Base-by-base conservation (phyloP, 768 basidiomycete genomes). In the Boletus rufocinnamomeus region DNA sequence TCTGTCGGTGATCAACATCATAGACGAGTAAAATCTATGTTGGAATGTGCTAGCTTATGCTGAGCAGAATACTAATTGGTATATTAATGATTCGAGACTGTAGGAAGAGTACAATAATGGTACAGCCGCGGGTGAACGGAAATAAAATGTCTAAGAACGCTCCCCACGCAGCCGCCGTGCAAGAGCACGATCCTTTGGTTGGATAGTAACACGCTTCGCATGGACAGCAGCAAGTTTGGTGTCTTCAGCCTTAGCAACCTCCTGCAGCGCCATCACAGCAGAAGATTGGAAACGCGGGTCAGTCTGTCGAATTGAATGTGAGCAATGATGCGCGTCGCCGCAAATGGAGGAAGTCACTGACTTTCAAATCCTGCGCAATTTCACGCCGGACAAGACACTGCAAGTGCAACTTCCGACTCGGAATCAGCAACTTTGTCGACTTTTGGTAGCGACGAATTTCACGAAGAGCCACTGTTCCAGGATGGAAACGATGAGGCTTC, bases 301-400 rank as follows among this genome's bases (percentile, higher is more conserved):
- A 38, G 38, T 38, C 17, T 38, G 38, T 19, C 38, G 1, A 17
- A 9, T 17, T 9, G 6, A 38, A 38, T 10, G 10, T 34, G 13
- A 43, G 41, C n/a, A 41, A 11, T 0, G n/a, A 0, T n/a, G n/a
- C n/a, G n/a, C n/a, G 23, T 52, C 50, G 34, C 16, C 50, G 17
- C n/a, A n/a, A 54, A 25, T 21, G 1, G 4, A 47, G 30, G 85
- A 46, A 37, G 23, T 21, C 3, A 74, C 79, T 35, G 45, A 88
- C 88, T 82, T 93, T 93, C 83, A 91, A 93, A 69, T 93, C 91
- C 77, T 93, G 89, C 32, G 92, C 90, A 65, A 94, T 93, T 75
- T 94, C 93, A 77, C n/a, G n/a, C n/a, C 87, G 87, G 3, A 94
- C 91, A 7, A 93, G 85, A 62, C 91, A 85, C 80, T 93, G 89